Evolutionary conservation across 371 early-diverging fungal genomes (phyloP).

Genomic region (Actinomortierella ambigua): DNA sequence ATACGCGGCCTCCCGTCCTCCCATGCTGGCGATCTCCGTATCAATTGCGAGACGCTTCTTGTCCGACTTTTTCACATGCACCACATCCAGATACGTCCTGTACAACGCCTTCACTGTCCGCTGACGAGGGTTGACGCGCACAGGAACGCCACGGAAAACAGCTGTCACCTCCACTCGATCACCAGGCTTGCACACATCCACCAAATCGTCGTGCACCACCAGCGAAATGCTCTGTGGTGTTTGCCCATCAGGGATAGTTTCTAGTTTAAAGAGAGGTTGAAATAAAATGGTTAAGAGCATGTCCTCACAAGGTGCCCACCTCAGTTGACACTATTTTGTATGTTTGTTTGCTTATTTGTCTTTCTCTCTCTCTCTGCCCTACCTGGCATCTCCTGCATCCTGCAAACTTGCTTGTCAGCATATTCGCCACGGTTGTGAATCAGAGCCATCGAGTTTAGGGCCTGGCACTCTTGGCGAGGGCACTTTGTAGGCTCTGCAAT

Average conservation of each 20-base stretch:
- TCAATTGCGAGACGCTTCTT: conserved; percentile 65
- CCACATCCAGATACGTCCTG: conserved; percentile 97
- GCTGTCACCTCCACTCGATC: conserved; percentile 97
- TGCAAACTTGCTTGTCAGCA: conserved; percentile 95
- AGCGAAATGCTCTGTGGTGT: conserved; percentile 98
- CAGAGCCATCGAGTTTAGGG: conserved; percentile 84
- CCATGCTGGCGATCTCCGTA: conserved; percentile 29
- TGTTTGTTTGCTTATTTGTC: too few relatives aligned
- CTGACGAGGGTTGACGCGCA: conserved; percentile 92
- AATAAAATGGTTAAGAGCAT: too few relatives aligned
- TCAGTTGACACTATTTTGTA: too few relatives aligned
- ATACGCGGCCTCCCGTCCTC: conserved; percentile 43
- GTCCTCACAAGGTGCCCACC: too few relatives aligned
- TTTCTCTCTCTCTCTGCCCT: too few relatives aligned
- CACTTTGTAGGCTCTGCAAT: conserved; percentile 96
- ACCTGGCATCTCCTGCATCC: conserved; percentile 99
- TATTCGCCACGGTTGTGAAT: conserved; percentile 95
- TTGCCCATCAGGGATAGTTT: conserved; percentile 98
- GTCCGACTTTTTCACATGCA: conserved; percentile 86
- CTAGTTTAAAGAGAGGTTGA: conserved; percentile 58
- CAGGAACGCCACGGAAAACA: conserved; percentile 96
- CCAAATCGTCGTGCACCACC: conserved; percentile 93
- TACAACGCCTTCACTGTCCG: conserved; percentile 94
- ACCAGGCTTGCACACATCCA: conserved; percentile 97
- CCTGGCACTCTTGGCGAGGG: conserved; percentile 77